phyloP scores from a whole-genome alignment of 371 early-diverging fungal species.

The Mucor velutinosus region DNA sequence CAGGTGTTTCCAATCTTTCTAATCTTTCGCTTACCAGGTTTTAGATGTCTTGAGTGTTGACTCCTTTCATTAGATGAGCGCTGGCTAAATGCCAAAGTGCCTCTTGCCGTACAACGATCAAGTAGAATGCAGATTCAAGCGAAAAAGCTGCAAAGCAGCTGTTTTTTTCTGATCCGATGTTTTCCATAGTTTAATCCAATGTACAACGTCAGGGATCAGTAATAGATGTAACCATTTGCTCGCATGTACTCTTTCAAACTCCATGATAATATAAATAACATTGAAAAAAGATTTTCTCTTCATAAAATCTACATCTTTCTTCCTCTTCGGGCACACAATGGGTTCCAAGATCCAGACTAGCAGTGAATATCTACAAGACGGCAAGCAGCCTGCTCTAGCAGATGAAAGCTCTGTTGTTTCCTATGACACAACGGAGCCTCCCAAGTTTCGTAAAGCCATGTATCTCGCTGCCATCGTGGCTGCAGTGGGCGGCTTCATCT shows the following conservation, averaged over 20 bases:
- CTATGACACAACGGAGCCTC: not conserved
- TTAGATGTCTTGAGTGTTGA: not conserved
- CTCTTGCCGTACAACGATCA: not conserved
- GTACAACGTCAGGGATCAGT: not conserved
- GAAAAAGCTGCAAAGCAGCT: not conserved
- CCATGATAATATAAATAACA: not conserved
- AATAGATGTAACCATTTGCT: not conserved
- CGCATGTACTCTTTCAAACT: not conserved
- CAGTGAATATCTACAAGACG: not conserved
- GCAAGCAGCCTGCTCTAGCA: not conserved
- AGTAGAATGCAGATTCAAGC: not conserved
- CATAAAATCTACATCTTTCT: not conserved
- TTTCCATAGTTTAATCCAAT: not conserved
- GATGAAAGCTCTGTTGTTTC: not conserved
- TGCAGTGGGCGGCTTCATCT: conserved; percentile 21
- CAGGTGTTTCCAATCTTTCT: not conserved
- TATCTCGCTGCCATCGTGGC: conserved; percentile 20
- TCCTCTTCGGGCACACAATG: not conserved
- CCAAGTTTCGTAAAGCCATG: conserved; percentile 19
- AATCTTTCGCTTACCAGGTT: not conserved
- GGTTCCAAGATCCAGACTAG: not conserved
- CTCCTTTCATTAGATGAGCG: not conserved
- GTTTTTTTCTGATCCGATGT: not conserved
- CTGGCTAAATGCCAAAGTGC: not conserved
- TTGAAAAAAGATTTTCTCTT: not conserved